phyloP scores from a whole-genome alignment of 148 eudicot species.

The Chenopodium album region DNA sequence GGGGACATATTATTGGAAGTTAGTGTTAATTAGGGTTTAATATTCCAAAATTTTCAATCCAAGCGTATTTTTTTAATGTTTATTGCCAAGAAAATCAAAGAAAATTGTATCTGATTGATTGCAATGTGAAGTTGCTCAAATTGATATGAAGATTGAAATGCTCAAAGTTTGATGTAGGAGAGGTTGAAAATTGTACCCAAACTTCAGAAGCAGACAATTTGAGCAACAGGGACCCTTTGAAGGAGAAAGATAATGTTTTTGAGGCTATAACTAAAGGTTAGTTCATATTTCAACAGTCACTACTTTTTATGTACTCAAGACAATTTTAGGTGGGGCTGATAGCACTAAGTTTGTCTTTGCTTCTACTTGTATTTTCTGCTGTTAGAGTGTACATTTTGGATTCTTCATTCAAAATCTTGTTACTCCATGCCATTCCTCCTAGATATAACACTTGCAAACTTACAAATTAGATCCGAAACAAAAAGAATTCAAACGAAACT shows the following conservation, averaged over 20 bases:
- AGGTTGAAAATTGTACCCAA: not conserved
- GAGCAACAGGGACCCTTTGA: slow-evolving; percentile 4
- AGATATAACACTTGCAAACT: not conserved
- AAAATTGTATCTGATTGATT: not conserved
- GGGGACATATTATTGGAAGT: not conserved
- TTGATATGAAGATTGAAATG: not conserved
- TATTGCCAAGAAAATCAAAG: not conserved
- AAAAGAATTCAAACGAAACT: not conserved
- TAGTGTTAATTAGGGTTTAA: not conserved
- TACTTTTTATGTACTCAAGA: not conserved
- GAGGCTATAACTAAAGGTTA: slow-evolving; percentile 35
- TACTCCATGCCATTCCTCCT: not conserved
- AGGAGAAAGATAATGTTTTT: slow-evolving; percentile 39
- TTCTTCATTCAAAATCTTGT: not conserved
- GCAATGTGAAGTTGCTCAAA: slow-evolving; percentile 7
- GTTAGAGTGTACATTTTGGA: not conserved
- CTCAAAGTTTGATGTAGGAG: not conserved
- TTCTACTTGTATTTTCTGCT: not conserved
- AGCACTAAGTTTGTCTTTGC: slow-evolving; percentile 8
- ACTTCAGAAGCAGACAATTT: slow-evolving; percentile 17
- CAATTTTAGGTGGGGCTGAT: not conserved
- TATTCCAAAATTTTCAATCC: not conserved
- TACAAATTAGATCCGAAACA: not conserved
- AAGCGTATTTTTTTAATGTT: not conserved
- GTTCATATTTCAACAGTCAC: slow-evolving; percentile 19